These are phyloP conservation scores for Euphrasia arctica DNA, from an alignment of 305 asterid genomes.

Conservation along the genomic window DNA sequence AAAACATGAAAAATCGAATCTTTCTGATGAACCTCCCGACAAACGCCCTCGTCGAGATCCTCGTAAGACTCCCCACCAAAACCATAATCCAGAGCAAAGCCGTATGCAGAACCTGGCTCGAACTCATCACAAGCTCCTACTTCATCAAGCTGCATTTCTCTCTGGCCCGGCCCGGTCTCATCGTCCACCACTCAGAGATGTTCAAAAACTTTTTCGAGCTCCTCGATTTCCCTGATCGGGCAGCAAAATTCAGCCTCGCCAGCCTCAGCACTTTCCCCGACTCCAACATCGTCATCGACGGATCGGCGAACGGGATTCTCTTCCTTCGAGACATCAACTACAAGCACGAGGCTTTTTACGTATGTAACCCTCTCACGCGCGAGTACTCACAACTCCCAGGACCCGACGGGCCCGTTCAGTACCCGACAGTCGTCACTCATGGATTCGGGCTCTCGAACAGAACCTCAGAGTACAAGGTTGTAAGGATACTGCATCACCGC, in stretches of 20 bases:
- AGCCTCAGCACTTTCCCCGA: constrained; percentile 17
- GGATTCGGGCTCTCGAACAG: constrained; percentile 42
- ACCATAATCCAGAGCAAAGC: constrained; percentile 35
- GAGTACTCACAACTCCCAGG: constrained; percentile 40
- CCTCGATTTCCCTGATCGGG: constrained; percentile 31
- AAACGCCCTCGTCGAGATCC: constrained; percentile 37
- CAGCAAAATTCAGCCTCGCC: constrained; percentile 27
- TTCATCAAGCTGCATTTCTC: constrained; percentile 31
- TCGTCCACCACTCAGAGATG: constrained; percentile 37
- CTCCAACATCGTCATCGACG: constrained; percentile 33
- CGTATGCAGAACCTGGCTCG: constrained; percentile 47
- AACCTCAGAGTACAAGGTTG: constrained; percentile 40
- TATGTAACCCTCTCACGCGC: constrained; percentile 53
- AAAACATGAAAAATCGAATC: background rate
- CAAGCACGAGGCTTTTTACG: constrained; percentile 31
- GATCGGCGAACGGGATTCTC: constrained; percentile 51
- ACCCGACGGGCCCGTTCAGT: constrained; percentile 24
- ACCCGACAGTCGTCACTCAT: constrained; percentile 35
- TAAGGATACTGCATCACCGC: constrained; percentile 40
- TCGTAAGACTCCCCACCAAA: constrained; percentile 43
- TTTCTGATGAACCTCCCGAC: constrained; percentile 39
- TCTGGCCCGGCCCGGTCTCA: constrained; percentile 33
- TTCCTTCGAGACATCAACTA: constrained; percentile 35
- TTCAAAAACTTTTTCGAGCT: constrained; percentile 27
- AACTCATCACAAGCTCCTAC: constrained; percentile 29